Evolutionary conservation across 2,329 filamentous ascomycete species (phyloP), one percentile per base, ranked within the genome.

Genomic region (Ambrosiella cleistominuta): DNA sequence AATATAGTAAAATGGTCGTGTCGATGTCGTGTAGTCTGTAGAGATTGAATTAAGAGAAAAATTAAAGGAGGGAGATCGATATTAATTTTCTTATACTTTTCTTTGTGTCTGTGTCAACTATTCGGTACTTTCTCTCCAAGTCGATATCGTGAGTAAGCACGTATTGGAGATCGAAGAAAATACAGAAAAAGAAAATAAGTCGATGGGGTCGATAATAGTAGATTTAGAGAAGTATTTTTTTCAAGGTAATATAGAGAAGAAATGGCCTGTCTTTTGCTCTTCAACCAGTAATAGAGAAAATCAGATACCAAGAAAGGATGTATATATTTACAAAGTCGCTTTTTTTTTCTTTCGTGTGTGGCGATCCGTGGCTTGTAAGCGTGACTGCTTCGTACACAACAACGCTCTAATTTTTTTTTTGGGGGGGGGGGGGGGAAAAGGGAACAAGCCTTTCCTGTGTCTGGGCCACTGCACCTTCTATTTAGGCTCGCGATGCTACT

Each of bases 221-320:
- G 38, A 35, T 56, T 49, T 40, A 57, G 11, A 42, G n/a, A n/a
- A 9, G 44, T 17, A n/a, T 11, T 17, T 15, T 15, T 9, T 9
- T 53, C 37, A 36, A 53, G 15, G 35, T n/a, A 12, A 40, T 37
- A 53, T 53, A 53, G 35, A 52, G 35, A 54, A 57, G 40, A 17
- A 37, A 38, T 36, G 38, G 47, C 11, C n/a, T 47, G 44, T 13
- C n/a, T 47, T 27, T 47, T 47, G 15, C 52, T 54, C 39, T 51
- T 57, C 58, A 60, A 42, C 58, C 58, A 53, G 58, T 60, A 54
- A 60, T 60, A 54, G 56, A 59, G 45, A 50, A 49, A 56, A 53
- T 53, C 51, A 39, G 35, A 38, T 37, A 37, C 51, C 15, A 53
- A 53, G 17, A 53, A 11, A n/a, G 51, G 51, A 37, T 52, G 36